Evolutionary conservation across 768 basidiomycete species (phyloP), one percentile per base, ranked within the genome.

Genomic region (Glaciozyma antarctica): DNA sequence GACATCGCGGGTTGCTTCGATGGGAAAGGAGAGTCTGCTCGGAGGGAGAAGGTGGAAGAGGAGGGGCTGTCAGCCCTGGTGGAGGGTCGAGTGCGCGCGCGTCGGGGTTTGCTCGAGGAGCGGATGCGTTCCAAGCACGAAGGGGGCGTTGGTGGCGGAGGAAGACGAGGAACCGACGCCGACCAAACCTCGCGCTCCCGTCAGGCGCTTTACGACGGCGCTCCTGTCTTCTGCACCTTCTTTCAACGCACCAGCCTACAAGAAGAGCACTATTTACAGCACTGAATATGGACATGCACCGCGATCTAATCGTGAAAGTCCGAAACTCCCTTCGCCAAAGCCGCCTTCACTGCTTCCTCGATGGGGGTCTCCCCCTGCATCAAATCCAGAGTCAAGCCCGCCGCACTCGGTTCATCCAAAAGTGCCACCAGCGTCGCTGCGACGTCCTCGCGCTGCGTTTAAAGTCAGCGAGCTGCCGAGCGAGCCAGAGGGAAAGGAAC

Each of bases 361-460:
- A 85, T 77, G 0, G 78, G 75, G 0, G 76, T 78, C 3, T 81
- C 78, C 0, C 84, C 84, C 32, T 83, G 81, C 54, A 82, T 78
- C n/a, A 86, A 70, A 72, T 87, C 85, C 58, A 86, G 79, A 2
- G 79, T 82, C 28, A 85, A 76, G 0, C 84, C 84, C 19, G 80
- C 80, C 0, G 83, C 82, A 59, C 81, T 75, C 1, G 65, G 49
- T 24, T 59, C 56, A 34, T 81, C 79, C 21, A 82, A 75, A 15
- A 83, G 77, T 13, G 80, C 73, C 0, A 81, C 77, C n/a, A 86
- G 75, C 1, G 74, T 70, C 26, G 73, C 66, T 0, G 84, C 85
- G 1, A 86, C 84, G 63, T 86, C 83, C 61, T 85, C 83, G 47
- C 83, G 73, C 84, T 84, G 61, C 28, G 17, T 62, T 53, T 28